Evolutionary conservation across 306 rosid genomes (phyloP).

Genomic region (Albizia julibrissin): DNA sequence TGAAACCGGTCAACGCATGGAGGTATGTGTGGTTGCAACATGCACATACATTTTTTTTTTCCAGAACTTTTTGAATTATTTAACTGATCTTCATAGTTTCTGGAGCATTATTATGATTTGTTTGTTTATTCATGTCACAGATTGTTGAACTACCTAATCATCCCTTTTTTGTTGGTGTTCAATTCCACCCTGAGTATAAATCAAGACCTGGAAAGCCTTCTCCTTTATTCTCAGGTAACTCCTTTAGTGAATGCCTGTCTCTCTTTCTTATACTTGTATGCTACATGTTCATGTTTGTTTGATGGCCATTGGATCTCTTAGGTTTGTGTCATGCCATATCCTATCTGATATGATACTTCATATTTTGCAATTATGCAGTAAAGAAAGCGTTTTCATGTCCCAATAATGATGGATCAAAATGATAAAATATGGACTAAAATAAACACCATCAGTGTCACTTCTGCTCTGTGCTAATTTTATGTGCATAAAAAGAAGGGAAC

Average conservation of each 20-base stretch:
- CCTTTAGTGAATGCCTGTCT: neutral
- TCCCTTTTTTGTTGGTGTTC: slow-evolving; percentile 89
- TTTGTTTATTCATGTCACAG: slow-evolving; percentile 41
- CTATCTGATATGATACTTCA: neutral
- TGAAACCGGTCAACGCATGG: slow-evolving; percentile 80
- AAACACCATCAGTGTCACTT: neutral
- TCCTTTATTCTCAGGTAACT: slow-evolving; percentile 77
- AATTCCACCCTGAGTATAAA: slow-evolving; percentile 92
- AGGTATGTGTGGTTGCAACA: slow-evolving; percentile 42
- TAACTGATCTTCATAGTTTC: neutral
- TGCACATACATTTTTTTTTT: neutral
- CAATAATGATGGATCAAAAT: neutral
- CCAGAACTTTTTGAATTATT: neutral
- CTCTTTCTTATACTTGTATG: neutral
- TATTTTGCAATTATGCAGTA: neutral
- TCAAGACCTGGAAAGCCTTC: slow-evolving; percentile 91
- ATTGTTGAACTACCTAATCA: slow-evolving; percentile 82
- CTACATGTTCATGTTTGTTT: neutral
- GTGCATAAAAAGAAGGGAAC: neutral
- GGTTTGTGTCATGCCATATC: neutral
- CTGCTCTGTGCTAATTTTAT: neutral
- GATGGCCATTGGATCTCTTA: neutral
- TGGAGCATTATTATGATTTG: slow-evolving; percentile 17
- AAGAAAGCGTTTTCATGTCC: neutral
- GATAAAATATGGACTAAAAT: neutral